Conservation (phyloP, 768 basidiomycete genomes). For the Hemileccinum impolitum region DNA sequence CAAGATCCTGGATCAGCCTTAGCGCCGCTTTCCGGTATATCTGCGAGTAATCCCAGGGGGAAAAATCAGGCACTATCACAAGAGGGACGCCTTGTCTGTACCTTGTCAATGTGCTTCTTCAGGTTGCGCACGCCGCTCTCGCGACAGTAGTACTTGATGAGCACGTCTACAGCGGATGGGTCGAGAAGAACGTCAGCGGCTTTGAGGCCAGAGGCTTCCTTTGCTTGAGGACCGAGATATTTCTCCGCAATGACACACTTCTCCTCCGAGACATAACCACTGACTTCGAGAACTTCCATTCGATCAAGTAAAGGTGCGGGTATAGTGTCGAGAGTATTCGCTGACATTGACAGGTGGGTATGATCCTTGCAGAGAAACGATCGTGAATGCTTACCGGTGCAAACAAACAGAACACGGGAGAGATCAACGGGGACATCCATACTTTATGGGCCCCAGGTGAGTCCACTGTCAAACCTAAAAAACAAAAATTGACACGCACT, state of each 20-base stretch:
- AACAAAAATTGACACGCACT: conserved; percentile 50
- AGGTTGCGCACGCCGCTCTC: conserved; percentile 96
- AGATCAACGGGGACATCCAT: conserved; percentile 98
- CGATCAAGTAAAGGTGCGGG: conserved; percentile 91
- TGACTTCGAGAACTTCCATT: conserved; percentile 96
- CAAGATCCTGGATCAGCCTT: conserved; percentile 86
- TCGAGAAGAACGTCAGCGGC: conserved; percentile 80
- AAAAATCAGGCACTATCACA: neutral
- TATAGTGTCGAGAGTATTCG: conserved; percentile 90
- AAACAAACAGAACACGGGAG: conserved; percentile 94
- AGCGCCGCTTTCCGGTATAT: conserved; percentile 96
- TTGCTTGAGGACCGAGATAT: conserved; percentile 91
- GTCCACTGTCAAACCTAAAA: neutral
- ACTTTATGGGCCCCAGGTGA: conserved; percentile 39
- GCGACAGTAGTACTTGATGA: conserved; percentile 96
- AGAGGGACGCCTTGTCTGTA: conserved; percentile 24
- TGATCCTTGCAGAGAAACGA: neutral
- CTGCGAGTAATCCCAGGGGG: conserved; percentile 36
- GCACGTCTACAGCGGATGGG: conserved; percentile 69
- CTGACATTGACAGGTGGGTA: conserved; percentile 31
- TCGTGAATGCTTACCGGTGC: conserved; percentile 54
- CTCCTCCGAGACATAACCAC: conserved; percentile 92
- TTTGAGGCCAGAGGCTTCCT: conserved; percentile 83
- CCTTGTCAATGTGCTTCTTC: conserved; percentile 99
- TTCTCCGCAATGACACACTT: conserved; percentile 83